Percentiles rank a stretch among this genome's conserved stretches.
Conservation (phyloP, 768 basidiomycete genomes). For the Macrolepiota fuliginosa region DNA sequence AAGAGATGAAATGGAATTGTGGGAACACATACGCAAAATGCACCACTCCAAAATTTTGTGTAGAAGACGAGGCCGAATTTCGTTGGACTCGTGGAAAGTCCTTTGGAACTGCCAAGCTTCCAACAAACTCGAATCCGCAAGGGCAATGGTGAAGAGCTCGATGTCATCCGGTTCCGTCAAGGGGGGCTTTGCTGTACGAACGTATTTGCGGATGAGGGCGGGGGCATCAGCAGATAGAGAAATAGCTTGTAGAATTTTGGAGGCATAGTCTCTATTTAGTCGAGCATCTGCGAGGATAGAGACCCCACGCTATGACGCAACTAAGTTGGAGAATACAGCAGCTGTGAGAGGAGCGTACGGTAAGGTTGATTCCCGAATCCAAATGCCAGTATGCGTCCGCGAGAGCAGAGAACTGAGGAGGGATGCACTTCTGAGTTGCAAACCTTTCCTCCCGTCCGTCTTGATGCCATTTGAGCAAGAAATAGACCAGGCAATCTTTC, state of each 20-base stretch:
- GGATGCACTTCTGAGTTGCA: conserved; percentile 55
- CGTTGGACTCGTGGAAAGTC: conserved; percentile 59
- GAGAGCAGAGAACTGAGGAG: conserved; percentile 71
- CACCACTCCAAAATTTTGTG: conserved; percentile 65
- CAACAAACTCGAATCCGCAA: conserved; percentile 60
- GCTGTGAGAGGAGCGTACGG: conserved; percentile 43
- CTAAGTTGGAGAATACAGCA: not conserved
- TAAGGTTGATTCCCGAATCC: conserved; percentile 64
- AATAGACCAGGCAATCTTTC: conserved; percentile 79
- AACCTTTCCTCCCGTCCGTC: conserved; percentile 58
- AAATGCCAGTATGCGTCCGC: conserved; percentile 87
- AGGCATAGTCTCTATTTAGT: conserved; percentile 71
- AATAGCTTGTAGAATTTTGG: conserved; percentile 74
- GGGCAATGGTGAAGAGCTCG: conserved; percentile 64
- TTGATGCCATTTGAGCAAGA: conserved; percentile 75
- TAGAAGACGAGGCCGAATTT: conserved; percentile 52
- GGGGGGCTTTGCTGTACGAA: conserved; percentile 72
- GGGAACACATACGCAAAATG: conserved; percentile 55
- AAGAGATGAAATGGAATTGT: not conserved
- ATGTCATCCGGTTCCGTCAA: conserved; percentile 70
- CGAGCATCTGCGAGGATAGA: conserved; percentile 72
- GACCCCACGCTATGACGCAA: conserved; percentile 54
- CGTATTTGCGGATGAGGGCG: conserved; percentile 65
- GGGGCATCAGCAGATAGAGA: conserved; percentile 45
- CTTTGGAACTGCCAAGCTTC: conserved; percentile 79